Evolutionary conservation across 2,329 filamentous ascomycete genomes (phyloP).

Genomic region (Curvularia verruculosa): DNA sequence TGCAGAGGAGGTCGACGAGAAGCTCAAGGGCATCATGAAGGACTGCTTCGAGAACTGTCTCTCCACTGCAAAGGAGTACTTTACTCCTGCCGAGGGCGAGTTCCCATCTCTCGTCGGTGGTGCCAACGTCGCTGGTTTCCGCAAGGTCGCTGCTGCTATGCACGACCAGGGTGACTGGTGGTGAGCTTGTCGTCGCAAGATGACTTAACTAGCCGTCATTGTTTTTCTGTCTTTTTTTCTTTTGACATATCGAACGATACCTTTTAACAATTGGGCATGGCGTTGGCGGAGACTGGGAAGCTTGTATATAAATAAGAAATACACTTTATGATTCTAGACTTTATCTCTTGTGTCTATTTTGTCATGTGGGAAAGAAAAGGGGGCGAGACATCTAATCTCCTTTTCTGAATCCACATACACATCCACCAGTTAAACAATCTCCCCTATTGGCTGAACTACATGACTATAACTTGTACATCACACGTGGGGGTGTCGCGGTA

Average conservation of each 20-base stretch:
- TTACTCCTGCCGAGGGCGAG: constrained; percentile 77
- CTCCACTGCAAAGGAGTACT: constrained; percentile 87
- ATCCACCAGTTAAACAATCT: no score
- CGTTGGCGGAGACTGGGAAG: constrained; percentile 19
- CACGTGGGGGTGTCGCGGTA: no score
- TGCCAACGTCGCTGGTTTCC: constrained; percentile 96
- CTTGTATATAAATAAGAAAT: constrained; percentile 32
- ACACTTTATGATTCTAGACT: no score
- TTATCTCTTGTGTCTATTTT: no score
- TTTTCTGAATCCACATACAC: no score
- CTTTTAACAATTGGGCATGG: constrained; percentile 24
- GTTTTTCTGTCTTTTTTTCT: constrained; percentile 33
- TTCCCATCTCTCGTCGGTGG: constrained; percentile 90
- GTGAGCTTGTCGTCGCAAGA: constrained; percentile 30
- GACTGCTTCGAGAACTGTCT: constrained; percentile 88
- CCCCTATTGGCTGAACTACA: no score
- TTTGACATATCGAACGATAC: constrained; percentile 38
- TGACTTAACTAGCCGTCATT: constrained; percentile 9
- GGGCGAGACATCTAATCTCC: no score
- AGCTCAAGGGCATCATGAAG: constrained; percentile 95
- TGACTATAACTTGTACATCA: no score
- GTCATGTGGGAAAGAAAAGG: no score
- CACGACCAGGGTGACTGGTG: constrained; percentile 97
- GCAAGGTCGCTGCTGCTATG: constrained; percentile 95
- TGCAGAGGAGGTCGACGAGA: constrained; percentile 84